Percentiles rank a stretch among this genome's conserved stretches.
These are phyloP conservation scores for Trichocomaceae sp. DNA, from an alignment of 2,329 filamentous ascomycete species.

Conservation along the genomic window DNA sequence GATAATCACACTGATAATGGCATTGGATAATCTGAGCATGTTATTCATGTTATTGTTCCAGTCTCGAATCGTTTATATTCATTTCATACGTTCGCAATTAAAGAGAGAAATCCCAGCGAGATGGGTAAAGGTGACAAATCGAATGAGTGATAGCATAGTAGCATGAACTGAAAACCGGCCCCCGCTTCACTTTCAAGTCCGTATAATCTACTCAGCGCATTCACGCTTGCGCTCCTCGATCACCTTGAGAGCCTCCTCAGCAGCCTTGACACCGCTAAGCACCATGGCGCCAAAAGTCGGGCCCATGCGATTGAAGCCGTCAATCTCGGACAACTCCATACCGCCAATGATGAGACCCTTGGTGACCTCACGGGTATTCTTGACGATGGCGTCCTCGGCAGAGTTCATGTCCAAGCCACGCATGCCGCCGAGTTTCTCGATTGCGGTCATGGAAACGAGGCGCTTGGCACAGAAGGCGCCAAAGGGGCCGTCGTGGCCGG, in stretches of 20 bases:
- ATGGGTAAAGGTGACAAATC: not conserved
- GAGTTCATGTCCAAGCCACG: constrained; percentile 86
- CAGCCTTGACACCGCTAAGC: constrained; percentile 80
- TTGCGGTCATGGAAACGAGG: constrained; percentile 76
- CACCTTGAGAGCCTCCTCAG: constrained; percentile 73
- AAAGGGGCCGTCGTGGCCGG: constrained; percentile 84
- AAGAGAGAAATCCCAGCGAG: not conserved
- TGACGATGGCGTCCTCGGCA: constrained; percentile 90
- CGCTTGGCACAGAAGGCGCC: constrained; percentile 88
- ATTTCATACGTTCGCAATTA: not conserved
- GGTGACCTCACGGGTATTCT: constrained; percentile 79
- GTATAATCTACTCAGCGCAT: constrained; percentile 49
- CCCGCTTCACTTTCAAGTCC: too few species aligned
- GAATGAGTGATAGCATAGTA: not conserved
- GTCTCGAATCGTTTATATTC: not conserved
- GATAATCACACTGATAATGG: not conserved
- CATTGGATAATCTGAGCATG: not conserved
- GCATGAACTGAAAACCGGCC: too few species aligned
- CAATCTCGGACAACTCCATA: constrained; percentile 88
- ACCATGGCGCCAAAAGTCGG: constrained; percentile 88
- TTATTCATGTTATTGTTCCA: not conserved
- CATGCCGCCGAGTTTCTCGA: constrained; percentile 85
- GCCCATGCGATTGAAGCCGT: constrained; percentile 86
- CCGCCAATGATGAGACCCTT: constrained; percentile 87
- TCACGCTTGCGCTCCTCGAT: constrained; percentile 72